These are phyloP conservation scores for Sedum album DNA, from an alignment of 164 flowering plant species.

Conservation along the genomic window DNA sequence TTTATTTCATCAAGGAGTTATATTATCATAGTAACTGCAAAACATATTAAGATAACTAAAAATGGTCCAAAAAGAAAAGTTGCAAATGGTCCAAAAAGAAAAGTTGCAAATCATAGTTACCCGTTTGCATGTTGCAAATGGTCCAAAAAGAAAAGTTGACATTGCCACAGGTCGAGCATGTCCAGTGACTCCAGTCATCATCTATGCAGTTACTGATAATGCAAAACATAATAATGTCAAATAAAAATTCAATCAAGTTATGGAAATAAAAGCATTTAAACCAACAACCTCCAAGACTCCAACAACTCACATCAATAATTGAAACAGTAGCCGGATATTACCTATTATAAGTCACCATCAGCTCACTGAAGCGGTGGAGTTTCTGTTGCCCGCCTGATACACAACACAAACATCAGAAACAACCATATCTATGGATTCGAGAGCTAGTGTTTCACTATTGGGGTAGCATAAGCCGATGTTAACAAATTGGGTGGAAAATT, in stretches of 20 bases:
- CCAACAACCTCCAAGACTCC: background rate
- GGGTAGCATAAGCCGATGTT: background rate
- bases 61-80: constrained; percentile 91
- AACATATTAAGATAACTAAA: constrained; percentile 16
- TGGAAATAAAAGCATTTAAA: background rate
- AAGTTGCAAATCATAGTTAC: constrained; percentile 91
- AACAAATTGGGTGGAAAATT: background rate
- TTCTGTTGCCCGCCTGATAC: constrained; percentile 4
- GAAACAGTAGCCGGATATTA: background rate
- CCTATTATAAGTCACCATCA: background rate
- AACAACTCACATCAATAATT: background rate
- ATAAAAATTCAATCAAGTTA: background rate
- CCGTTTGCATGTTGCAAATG: constrained; percentile 95
- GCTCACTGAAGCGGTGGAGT: background rate
- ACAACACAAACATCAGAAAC: background rate
- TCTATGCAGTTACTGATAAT: constrained; percentile 72
- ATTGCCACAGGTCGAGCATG: constrained; percentile 97
- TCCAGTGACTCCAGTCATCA: constrained; percentile 99
- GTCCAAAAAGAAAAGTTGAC: constrained; percentile 95
- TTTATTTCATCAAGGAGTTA: background rate
- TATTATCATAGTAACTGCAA: background rate
- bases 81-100: constrained; percentile 94
- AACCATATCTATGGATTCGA: background rate
- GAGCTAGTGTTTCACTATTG: background rate
- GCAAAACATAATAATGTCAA: background rate